A percentile compares a stretch with the other conserved stretches of the same genome.
phyloP scores from a whole-genome alignment of 2,329 filamentous ascomycete genomes.

The Mycocentrospora acerina region DNA sequence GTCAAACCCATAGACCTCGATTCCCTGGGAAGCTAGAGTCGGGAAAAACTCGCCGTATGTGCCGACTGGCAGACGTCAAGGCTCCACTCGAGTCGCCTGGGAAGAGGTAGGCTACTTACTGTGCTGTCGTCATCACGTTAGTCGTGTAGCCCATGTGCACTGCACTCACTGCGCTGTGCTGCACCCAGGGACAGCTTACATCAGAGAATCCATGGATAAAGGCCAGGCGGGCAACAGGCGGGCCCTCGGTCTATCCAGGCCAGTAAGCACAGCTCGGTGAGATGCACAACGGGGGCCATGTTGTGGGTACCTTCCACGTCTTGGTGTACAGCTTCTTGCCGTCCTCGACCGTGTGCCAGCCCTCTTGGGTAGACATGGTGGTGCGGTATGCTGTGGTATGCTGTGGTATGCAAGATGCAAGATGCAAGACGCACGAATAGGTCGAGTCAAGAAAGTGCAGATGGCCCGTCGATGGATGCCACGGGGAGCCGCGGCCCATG shows the following conservation, averaged over 20 bases:
- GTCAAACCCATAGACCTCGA: constrained; percentile 77
- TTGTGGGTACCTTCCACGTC: constrained; percentile 56
- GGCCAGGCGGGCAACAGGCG: constrained; percentile 69
- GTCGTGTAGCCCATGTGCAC: background rate
- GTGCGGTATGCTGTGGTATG: background rate
- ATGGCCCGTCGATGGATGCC: too few relatives aligned
- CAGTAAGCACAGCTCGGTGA: constrained; percentile 8
- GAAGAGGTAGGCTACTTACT: too few relatives aligned
- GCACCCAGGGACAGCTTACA: too few relatives aligned
- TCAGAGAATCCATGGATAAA: constrained; percentile 87
- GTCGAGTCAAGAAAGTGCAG: too few relatives aligned
- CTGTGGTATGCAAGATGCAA: too few relatives aligned
- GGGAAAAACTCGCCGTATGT: constrained; percentile 76
- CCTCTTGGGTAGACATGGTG: constrained; percentile 51
- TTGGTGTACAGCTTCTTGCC: constrained; percentile 61
- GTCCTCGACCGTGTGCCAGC: constrained; percentile 54
- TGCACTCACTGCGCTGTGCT: too few relatives aligned
- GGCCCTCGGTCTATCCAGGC: constrained; percentile 53
- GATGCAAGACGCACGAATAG: too few relatives aligned
- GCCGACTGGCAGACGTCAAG: constrained; percentile 54
- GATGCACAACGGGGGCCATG: background rate
- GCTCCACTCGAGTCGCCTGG: background rate
- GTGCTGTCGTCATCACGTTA: constrained; percentile 6
- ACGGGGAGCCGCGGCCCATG: too few relatives aligned
- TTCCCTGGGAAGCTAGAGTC: constrained; percentile 67